Percentiles rank a stretch among this genome's conserved stretches.
phyloP scores from a whole-genome alignment of 116 monocot species.

The Iris pallida region DNA sequence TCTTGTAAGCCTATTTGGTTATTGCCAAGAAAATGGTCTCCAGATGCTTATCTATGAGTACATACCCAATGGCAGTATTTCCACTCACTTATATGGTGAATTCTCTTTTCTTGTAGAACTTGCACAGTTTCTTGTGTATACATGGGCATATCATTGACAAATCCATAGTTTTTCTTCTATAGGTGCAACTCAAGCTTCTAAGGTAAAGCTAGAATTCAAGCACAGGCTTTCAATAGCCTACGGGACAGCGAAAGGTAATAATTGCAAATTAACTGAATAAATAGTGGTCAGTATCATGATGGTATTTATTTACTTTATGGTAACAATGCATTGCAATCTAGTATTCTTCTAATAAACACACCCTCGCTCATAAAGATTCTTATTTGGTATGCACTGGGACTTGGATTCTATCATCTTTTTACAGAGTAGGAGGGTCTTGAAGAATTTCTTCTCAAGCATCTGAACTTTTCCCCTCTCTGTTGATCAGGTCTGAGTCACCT shows the following conservation, averaged over 20 bases:
- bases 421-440: too few species aligned
- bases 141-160: neutral
- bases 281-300: slow-evolving; percentile 13
- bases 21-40: slow-evolving; percentile 41
- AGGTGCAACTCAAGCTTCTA: slow-evolving; percentile 25
- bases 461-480: neutral
- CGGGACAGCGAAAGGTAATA: slow-evolving; percentile 50
- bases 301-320: neutral
- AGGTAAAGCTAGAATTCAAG: slow-evolving; percentile 34
- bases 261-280: slow-evolving; percentile 21
- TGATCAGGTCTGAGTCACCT: slow-evolving; percentile 53
- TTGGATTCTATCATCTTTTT: neutral
- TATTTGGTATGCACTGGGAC: neutral
- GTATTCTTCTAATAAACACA: too few species aligned
- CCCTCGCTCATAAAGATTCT: neutral
- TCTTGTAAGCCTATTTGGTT: slow-evolving; percentile 49
- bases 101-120: slow-evolving; percentile 1
- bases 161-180: neutral
- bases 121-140: neutral
- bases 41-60: slow-evolving; percentile 59
- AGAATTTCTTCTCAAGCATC: neutral
- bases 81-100: slow-evolving; percentile 45
- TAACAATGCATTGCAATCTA: too few species aligned
- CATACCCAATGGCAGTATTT: slow-evolving; percentile 51
- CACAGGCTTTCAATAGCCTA: slow-evolving; percentile 46